phyloP scores from a whole-genome alignment of 345 rosid species.

The Kandelia obovata region DNA sequence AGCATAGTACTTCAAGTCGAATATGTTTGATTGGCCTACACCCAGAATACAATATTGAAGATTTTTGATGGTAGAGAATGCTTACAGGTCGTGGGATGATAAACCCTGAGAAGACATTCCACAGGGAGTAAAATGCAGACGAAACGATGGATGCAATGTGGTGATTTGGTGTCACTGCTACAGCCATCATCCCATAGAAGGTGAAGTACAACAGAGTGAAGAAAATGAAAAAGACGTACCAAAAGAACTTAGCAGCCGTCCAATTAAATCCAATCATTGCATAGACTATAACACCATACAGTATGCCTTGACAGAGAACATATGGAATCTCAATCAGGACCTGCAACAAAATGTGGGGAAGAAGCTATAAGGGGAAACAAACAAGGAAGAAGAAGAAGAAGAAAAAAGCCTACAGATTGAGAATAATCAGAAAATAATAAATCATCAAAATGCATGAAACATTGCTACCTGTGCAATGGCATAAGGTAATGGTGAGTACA shows the following conservation, averaged over 20 bases:
- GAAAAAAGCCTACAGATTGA: no score
- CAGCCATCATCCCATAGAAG: conserved; percentile 74
- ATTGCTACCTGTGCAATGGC: conserved; percentile 56
- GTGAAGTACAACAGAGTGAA: conserved; percentile 66
- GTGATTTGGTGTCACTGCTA: conserved; percentile 62
- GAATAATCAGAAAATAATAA: no score
- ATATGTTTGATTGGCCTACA: neutral
- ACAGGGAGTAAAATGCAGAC: conserved; percentile 45
- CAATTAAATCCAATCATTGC: conserved; percentile 67
- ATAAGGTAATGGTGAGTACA: conserved; percentile 71
- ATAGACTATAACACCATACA: conserved; percentile 57
- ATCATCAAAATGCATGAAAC: neutral
- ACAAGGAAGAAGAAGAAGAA: no score
- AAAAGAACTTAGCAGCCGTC: conserved; percentile 50
- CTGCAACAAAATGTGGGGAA: conserved; percentile 17
- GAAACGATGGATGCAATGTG: conserved; percentile 56
- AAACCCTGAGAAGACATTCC: conserved; percentile 67
- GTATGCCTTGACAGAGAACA: conserved; percentile 39
- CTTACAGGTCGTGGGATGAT: conserved; percentile 59
- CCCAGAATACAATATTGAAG: neutral
- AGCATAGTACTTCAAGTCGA: no score
- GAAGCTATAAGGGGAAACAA: no score
- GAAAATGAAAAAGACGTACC: conserved; percentile 64
- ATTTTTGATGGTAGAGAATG: neutral
- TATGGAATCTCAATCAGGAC: conserved; percentile 68